Base-by-base conservation (phyloP, 83 land plant species). In the Larix sibirica region DNA sequence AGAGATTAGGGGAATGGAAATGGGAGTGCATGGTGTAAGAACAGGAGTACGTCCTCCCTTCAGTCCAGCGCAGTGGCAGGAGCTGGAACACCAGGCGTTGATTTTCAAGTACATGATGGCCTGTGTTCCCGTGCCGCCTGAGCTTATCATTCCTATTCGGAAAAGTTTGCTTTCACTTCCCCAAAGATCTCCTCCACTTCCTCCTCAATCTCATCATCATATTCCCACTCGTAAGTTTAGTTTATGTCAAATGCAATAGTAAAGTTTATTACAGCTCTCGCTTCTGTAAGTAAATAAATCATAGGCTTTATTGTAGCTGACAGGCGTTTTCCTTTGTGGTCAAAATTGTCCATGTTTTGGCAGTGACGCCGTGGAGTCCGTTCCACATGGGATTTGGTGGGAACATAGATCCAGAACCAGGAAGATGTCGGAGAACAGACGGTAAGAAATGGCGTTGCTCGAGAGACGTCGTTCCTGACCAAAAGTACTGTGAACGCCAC, bases 361-460 rank as follows among this genome's bases (percentile, higher is more conserved):
- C 42, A 73, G 56, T 73, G 26, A 18, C 14, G 23, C 21, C 56
- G 24, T 84, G 86, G 86, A 65, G 79, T 9, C 61, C 83, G 9
- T 81, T 84, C 74, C 83, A 80, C 18, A 38, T 84, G 85, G 91
- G 69, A 60, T 91, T 74, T 80, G 80, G 70, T 64, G 80, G 80
- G 50, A 89, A 74, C 44, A 65, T 42, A 24, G 92, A 90, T 79
- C 88, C 86, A 3, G 92, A 90, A 75, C 92, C 92, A 0, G 92
- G 92, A 44, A 87, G 92, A 44, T 90, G 92, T 83, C 86, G 92
- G 38, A 78, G 92, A 44, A 90, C 92, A 0, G 92, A 90, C 63
- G 92, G 92, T 26, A 90, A 90, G 83, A 90, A 90, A 75, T 90
- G 92, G 92, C 82, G 92, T 20, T 90, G 92, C 73, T 84, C 89